Evolutionary conservation across 2,329 filamentous ascomycete genomes (phyloP), one percentile per base, ranked within the genome.

Genomic region (Exophiala spinifera): DNA sequence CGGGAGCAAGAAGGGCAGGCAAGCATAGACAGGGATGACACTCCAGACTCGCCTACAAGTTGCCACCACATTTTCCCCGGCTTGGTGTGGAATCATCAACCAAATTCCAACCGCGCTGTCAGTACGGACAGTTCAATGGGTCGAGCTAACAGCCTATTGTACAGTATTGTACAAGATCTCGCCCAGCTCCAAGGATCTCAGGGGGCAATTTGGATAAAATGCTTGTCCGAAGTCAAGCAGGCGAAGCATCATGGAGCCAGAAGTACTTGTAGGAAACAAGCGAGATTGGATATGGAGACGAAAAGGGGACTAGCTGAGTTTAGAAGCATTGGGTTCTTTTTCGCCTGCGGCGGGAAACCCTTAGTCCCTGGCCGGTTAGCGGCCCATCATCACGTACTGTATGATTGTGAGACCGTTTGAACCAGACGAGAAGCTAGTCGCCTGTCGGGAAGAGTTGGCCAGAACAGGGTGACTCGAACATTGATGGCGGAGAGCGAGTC

Each of bases 251-350:
- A 39, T 19, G n/a, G 36, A 39, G 17, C n/a, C n/a, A n/a, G n/a
- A n/a, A n/a, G n/a, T n/a, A n/a, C n/a, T n/a, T n/a, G n/a, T n/a
- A 15, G 17, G 15, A 39, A 10, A 11, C 15, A 39, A 15, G 36
- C 36, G 42, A 44, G n/a, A 44, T 44, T 44, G 23, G 42, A 10
- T 4, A 14, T 44, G 42, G 42, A 44, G 42, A 44, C 23, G 42
- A 44, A 44, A 23, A 21, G 23, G 42, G 42, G 20, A 21, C 28
- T 23, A 13, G 42, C 21, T 44, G 17, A 20, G 3, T 11, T 43
- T 23, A 15, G n/a, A n/a, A n/a, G n/a, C n/a, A 15, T 44, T 44
- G 20, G 23, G 11, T n/a, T 6, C 20, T n/a, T 21, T 13, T 23
- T 3, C n/a, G 4, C 10, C 21, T 39, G 36, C 14, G 17, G 36